phyloP scores from a whole-genome alignment of 495 filamentous ascomycete genomes.

The Articulospora tetracladia region DNA sequence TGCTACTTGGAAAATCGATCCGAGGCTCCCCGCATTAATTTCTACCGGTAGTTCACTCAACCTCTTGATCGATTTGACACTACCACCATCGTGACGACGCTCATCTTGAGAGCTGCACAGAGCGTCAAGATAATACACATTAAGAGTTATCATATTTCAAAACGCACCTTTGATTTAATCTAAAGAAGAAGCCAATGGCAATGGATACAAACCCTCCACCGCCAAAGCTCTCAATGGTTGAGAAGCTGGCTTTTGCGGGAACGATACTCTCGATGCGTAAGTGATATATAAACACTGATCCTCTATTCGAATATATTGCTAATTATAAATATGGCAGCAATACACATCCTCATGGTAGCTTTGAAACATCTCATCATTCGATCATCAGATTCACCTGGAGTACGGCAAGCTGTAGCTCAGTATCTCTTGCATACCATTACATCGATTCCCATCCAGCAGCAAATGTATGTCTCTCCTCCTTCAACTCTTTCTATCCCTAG shows the following conservation, averaged over 20 bases:
- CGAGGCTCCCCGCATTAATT: no score
- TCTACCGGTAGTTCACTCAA: no score
- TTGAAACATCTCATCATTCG: not conserved
- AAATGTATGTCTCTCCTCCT: not conserved
- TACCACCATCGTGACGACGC: no score
- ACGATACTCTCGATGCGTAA: not conserved
- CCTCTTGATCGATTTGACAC: no score
- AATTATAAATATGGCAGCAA: not conserved
- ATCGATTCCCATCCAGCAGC: not conserved
- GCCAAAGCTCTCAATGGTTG: not conserved
- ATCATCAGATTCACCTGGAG: not conserved
- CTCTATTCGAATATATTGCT: not conserved
- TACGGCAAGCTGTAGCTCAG: not conserved
- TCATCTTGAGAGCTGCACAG: no score
- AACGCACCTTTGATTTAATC: no score
- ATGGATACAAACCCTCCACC: not conserved
- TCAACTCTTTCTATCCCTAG: no score
- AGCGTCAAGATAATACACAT: no score
- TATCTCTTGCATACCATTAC: not conserved
- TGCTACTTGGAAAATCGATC: no score
- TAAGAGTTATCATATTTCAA: no score
- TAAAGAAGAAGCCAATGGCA: no score
- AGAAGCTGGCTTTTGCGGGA: not conserved
- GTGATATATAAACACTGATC: not conserved
- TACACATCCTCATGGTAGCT: not conserved